Evolutionary conservation across 2,329 filamentous ascomycete genomes (phyloP).

Genomic region (Aspergillus piperis): DNA sequence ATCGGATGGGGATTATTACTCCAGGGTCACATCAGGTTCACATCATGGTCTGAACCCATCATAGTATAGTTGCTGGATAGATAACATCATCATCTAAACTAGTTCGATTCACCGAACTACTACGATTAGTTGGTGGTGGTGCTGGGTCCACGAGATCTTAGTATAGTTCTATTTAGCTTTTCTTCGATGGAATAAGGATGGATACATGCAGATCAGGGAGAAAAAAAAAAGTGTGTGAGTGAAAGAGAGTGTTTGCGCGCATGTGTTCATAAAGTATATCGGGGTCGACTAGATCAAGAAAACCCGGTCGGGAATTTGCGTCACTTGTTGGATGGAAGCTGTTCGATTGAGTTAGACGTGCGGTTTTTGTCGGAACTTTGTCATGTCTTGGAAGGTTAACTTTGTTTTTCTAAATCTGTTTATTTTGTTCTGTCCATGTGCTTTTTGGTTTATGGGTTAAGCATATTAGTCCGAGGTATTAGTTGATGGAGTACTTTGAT

Average conservation of each 20-base stretch:
- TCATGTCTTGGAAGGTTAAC: too few relatives aligned
- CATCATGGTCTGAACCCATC: not conserved
- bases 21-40: not conserved
- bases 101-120: too few relatives aligned
- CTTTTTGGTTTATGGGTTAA: not conserved
- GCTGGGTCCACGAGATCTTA: not conserved
- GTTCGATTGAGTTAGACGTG: not conserved
- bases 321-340: not conserved
- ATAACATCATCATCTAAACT: not conserved
- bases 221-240: too few relatives aligned
- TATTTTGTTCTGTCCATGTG: not conserved
- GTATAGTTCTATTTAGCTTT: not conserved
- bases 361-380: not conserved
- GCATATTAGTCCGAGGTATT: not conserved
- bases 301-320: not conserved
- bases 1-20: not conserved
- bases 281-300: not conserved
- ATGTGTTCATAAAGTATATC: not conserved
- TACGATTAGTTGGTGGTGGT: too few relatives aligned
- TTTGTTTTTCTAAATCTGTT: not conserved
- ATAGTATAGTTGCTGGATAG: not conserved
- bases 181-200: too few relatives aligned
- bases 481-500: not conserved
- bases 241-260: too few relatives aligned
- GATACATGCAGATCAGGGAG: not conserved